Evolutionary conservation across 2,329 filamentous ascomycete genomes (phyloP).

Genomic region (Exophiala lecanii-corni): DNA sequence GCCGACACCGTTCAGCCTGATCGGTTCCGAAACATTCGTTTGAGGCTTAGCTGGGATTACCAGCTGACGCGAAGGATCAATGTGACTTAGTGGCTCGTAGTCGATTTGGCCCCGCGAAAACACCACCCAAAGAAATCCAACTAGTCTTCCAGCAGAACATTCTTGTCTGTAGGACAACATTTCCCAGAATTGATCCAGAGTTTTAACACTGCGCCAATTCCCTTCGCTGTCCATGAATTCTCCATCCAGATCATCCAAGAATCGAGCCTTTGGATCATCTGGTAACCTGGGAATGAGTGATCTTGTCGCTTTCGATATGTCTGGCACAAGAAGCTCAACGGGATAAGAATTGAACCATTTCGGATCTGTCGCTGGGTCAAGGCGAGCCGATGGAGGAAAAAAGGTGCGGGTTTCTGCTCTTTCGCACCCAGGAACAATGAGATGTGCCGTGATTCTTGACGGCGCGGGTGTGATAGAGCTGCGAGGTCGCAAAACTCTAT

Average conservation of each 20-base stretch:
- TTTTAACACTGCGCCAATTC: constrained; percentile 77
- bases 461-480: constrained; percentile 24
- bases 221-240: constrained; percentile 62
- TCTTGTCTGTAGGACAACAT: constrained; percentile 97
- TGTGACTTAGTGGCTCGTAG: constrained; percentile 1
- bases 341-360: constrained; percentile 61
- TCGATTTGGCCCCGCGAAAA: constrained; percentile 55
- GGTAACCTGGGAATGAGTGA: constrained; percentile 87
- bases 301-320: constrained; percentile 67
- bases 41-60: neutral
- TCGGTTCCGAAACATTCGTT: constrained; percentile 4
- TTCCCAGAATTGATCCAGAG: constrained; percentile 93
- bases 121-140: constrained; percentile 92
- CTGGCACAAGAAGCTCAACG: constrained; percentile 54
- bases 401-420: constrained; percentile 74
- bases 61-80: constrained; percentile 1
- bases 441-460: constrained; percentile 62
- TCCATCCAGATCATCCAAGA: constrained; percentile 81
- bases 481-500: constrained; percentile 60
- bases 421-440: constrained; percentile 84
- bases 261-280: constrained; percentile 91
- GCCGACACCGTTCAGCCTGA: neutral
- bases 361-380: constrained; percentile 36
- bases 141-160: constrained; percentile 84
- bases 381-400: constrained; percentile 54